Evolutionary conservation across 2,329 filamentous ascomycete genomes (phyloP), one percentile per base, ranked within the genome.

Genomic region (Lecanicillium sp.): DNA sequence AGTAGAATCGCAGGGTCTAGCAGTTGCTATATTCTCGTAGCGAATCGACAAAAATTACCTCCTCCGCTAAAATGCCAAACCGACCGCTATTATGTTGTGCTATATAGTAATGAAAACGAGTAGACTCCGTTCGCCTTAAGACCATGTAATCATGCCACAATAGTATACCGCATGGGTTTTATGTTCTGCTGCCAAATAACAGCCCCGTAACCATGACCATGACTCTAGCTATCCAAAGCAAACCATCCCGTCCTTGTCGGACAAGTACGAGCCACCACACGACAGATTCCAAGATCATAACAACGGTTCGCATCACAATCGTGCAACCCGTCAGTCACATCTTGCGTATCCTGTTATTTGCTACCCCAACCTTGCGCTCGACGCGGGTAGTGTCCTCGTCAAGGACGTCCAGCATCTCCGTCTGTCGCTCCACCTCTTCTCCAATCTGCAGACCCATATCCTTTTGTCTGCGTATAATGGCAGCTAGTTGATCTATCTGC

Each of bases 381-480:
- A 87, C 66, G 5, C 80, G 66, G 44, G 80, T 76, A 3, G 73
- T 71, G 58, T 88, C 82, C 40, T 78, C 67, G 45, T 82, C 79
- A 44, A 88, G 55, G 47, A 76, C 59, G 11, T 76, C 72, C 20
- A 92, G 65, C 73, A 87, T 75, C 56, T 77, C 71, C 39, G 78
- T 83, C 64, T 90, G 84, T 47, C 75, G 60, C 38, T 78, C 73
- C 40, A 89, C 70, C 64, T 90, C 85, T 35, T 80, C 73, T 46
- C 85, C 74, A 52, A 92, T 89, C 41, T 78, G 72, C 33, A 85
- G 65, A 1, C 85, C 85, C 74, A 90, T 85, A 59, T 88, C 80
- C 53, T 75, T 80, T 64, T 90, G 82, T 42, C 82, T 66, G 34
- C 78, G 66, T 33, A 90, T 80, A 34, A 86, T 80, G 46, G 75